phyloP scores from a whole-genome alignment of 2,329 filamentous ascomycete genomes.

The Clarireedia sp. region DNA sequence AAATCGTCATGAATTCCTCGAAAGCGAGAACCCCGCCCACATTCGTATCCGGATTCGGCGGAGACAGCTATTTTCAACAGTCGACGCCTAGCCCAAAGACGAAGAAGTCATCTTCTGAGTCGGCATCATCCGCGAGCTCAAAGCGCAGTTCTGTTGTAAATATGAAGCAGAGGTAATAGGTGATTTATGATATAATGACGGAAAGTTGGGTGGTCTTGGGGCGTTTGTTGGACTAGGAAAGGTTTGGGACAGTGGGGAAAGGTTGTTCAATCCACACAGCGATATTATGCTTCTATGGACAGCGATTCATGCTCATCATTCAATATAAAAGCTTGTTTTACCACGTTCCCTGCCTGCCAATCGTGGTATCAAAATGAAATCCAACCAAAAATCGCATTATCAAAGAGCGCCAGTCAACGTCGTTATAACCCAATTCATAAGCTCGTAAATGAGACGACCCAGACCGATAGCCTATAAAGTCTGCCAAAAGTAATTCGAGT shows the following conservation, averaged over 20 bases:
- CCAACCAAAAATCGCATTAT: neutral
- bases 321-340: neutral
- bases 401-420: neutral
- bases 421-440: neutral
- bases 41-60: neutral
- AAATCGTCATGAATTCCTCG: constrained; percentile 37
- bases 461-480: constrained; percentile 50
- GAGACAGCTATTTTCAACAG: constrained; percentile 20
- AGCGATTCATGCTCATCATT: too few species aligned
- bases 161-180: constrained; percentile 21
- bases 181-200: constrained; percentile 8
- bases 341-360: neutral
- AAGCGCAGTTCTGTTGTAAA: constrained; percentile 20
- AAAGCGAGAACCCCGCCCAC: constrained; percentile 41
- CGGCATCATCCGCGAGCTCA: constrained; percentile 20
- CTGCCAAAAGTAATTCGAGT: constrained; percentile 94
- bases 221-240: neutral
- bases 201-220: neutral
- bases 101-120: constrained; percentile 14
- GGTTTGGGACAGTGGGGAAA: neutral
- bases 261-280: neutral
- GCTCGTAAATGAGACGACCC: neutral
- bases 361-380: neutral
- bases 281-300: too few species aligned
- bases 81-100: constrained; percentile 12